Evolutionary conservation across 306 rosid species (phyloP).

Genomic region (Quercus bicolor): DNA sequence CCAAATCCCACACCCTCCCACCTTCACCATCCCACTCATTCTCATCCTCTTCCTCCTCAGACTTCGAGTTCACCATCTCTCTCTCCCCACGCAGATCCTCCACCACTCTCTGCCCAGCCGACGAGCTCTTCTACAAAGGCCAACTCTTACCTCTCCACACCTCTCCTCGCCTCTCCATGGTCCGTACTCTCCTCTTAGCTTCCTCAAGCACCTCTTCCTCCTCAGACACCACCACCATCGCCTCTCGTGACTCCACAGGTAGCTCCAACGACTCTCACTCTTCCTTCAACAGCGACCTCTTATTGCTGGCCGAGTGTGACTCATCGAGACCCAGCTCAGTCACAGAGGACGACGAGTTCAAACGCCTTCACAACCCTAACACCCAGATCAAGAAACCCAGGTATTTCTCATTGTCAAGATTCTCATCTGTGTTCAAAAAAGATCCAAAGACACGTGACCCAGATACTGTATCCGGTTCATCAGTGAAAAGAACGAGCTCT

Average conservation of each 20-base stretch:
- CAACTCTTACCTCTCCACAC: conserved; percentile 82
- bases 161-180: conserved; percentile 78
- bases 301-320: conserved; percentile 49
- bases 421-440: conserved; percentile 74
- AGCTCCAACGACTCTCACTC: conserved; percentile 63
- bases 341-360: conserved; percentile 60
- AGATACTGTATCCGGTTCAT: conserved; percentile 28
- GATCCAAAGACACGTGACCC: conserved; percentile 26
- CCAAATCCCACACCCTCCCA: conserved; percentile 62
- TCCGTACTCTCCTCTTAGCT: conserved; percentile 63
- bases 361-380: conserved; percentile 31
- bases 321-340: conserved; percentile 78
- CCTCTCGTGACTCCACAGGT: conserved; percentile 78
- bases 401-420: conserved; percentile 70
- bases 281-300: conserved; percentile 54
- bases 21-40: conserved; percentile 72
- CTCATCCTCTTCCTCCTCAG: conserved; percentile 79
- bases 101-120: conserved; percentile 71
- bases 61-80: conserved; percentile 83
- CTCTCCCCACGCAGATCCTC: conserved; percentile 70
- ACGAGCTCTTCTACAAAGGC: conserved; percentile 92
- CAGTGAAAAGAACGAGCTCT: conserved; percentile 54
- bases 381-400: conserved; percentile 46
- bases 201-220: conserved; percentile 47
- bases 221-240: conserved; percentile 40